A percentile compares a stretch with the other conserved stretches of the same genome.
Conservation (phyloP, 495 filamentous ascomycete genomes). For the Staphylotrichum longicolle region DNA sequence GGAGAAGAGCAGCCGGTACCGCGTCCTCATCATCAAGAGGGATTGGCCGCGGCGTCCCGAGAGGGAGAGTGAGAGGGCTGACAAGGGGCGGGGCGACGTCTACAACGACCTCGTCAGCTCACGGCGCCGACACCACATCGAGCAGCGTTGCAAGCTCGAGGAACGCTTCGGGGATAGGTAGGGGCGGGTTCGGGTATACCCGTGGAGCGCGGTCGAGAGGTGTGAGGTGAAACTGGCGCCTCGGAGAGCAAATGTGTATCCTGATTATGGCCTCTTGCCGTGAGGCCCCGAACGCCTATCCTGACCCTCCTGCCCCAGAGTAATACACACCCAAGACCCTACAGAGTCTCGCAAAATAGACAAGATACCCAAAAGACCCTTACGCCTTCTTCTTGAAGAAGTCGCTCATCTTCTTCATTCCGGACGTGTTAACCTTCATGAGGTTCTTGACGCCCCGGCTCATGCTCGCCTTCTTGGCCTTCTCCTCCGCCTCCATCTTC, state of each 20-base stretch:
- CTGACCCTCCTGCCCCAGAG: background rate
- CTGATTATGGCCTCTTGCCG: background rate
- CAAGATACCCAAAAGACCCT: constrained; percentile 10
- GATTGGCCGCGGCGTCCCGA: constrained; percentile 26
- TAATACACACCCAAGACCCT: background rate
- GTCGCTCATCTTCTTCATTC: constrained; percentile 96
- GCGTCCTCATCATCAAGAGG: constrained; percentile 29
- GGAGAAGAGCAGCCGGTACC: constrained; percentile 48
- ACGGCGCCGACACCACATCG: constrained; percentile 32
- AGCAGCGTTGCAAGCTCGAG: constrained; percentile 34
- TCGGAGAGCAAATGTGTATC: constrained; percentile 2
- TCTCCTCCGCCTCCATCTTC: constrained; percentile 61
- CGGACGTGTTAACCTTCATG: constrained; percentile 81
- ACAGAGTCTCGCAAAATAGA: constrained; percentile 6
- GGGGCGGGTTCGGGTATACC: constrained; percentile 29
- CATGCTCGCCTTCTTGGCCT: constrained; percentile 62
- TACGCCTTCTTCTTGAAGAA: constrained; percentile 80
- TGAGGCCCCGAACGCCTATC: constrained; percentile 13
- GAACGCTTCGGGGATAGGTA: constrained; percentile 43
- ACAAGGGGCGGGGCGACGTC: constrained; percentile 20
- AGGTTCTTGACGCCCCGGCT: constrained; percentile 73
- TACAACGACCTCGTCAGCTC: constrained; percentile 28
- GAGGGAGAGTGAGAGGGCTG: constrained; percentile 23
- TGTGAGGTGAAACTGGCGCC: constrained; percentile 4
- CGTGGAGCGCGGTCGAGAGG: constrained; percentile 25